phyloP scores from a whole-genome alignment of 257 asterid species.

The Ilex asprella region DNA sequence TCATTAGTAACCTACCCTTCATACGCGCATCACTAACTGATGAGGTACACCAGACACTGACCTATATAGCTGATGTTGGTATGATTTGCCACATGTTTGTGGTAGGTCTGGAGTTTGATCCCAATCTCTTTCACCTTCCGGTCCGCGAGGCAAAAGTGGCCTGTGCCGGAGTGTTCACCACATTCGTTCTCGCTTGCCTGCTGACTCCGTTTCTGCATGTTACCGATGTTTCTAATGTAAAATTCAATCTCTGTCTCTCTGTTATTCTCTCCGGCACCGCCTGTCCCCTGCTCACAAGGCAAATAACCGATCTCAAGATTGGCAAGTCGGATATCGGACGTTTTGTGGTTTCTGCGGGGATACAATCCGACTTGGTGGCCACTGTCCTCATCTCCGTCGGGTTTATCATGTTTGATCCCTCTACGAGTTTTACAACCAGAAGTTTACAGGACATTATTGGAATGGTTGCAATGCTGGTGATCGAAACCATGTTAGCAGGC shows the following conservation, averaged over 20 bases:
- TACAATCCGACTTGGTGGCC: conserved; percentile 59
- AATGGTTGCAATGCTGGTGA: conserved; percentile 33
- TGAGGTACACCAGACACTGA: conserved; percentile 47
- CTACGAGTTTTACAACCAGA: conserved; percentile 24
- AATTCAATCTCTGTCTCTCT: conserved; percentile 60
- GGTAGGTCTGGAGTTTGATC: conserved; percentile 76
- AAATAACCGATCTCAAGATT: conserved; percentile 77
- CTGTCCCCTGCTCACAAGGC: conserved; percentile 53
- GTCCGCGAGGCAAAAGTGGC: conserved; percentile 77
- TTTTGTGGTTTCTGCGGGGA: conserved; percentile 68
- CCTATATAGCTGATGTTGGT: conserved; percentile 68
- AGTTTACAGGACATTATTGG: background rate
- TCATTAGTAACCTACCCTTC: conserved; percentile 51
- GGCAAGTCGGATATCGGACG: conserved; percentile 89
- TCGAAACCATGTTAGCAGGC: conserved; percentile 49
- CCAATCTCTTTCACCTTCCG: conserved; percentile 58
- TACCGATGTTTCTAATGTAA: conserved; percentile 23
- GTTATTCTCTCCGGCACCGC: conserved; percentile 62
- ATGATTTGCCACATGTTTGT: conserved; percentile 93
- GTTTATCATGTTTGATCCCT: conserved; percentile 53
- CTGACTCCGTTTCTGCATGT: conserved; percentile 43
- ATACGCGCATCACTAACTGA: conserved; percentile 30
- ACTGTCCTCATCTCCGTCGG: conserved; percentile 56
- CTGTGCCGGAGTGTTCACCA: conserved; percentile 49
- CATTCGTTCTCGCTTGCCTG: conserved; percentile 52